These are phyloP conservation scores for Curvularia spicifera DNA, from an alignment of 2,329 filamentous ascomycete species.

Conservation along the genomic window DNA sequence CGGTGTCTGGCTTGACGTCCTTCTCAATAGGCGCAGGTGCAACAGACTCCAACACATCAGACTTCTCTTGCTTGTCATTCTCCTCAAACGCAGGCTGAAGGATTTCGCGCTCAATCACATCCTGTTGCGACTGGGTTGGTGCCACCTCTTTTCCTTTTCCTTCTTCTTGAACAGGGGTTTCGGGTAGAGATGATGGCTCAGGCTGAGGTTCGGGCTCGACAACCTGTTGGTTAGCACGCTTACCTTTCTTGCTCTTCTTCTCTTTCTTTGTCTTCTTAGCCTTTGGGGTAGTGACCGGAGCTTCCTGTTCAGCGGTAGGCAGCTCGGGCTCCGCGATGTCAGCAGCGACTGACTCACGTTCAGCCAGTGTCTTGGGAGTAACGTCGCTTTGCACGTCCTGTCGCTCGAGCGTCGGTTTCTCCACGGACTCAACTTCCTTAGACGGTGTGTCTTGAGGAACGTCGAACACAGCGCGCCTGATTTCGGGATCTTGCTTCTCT, in stretches of 20 bases:
- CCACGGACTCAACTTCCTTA: background rate
- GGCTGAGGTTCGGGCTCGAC: constrained; percentile 23
- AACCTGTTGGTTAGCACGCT: constrained; percentile 30
- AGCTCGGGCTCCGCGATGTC: constrained; percentile 1
- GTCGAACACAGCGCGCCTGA: constrained; percentile 22
- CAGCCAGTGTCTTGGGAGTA: constrained; percentile 8
- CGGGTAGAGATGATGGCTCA: constrained; percentile 17
- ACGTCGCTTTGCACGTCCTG: constrained; percentile 12
- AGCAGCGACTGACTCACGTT: background rate
- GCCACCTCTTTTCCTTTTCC: constrained; percentile 8
- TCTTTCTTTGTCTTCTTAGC: constrained; percentile 39
- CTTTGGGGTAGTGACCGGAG: constrained; percentile 19
- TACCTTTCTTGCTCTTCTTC: constrained; percentile 43
- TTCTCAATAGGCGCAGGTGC: background rate
- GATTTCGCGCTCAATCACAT: constrained; percentile 29
- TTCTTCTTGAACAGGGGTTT: constrained; percentile 9
- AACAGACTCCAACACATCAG: constrained; percentile 16
- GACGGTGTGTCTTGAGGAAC: background rate
- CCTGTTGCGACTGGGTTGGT: constrained; percentile 10
- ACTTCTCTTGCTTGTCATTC: constrained; percentile 8
- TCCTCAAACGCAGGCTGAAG: constrained; percentile 31
- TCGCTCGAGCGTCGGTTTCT: constrained; percentile 1
- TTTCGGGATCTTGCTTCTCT: constrained; percentile 18
- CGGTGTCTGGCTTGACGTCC: background rate
- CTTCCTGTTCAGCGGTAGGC: background rate